Base-by-base conservation (phyloP, 495 filamentous ascomycete genomes). In the Amorphotheca resinae region DNA sequence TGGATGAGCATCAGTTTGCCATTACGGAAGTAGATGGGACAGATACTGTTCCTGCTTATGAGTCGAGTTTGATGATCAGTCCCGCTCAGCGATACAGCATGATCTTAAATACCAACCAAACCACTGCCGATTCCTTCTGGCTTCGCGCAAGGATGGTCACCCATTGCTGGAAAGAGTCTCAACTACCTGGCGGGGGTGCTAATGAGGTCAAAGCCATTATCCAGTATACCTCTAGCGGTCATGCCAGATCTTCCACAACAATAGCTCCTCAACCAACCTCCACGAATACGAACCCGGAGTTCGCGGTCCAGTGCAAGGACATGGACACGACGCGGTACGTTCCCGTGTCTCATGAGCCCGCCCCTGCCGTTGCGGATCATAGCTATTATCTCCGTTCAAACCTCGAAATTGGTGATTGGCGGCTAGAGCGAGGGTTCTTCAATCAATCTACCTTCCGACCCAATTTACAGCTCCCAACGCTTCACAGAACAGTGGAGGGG, bases 11-110 rank as follows among this genome's bases (percentile, higher is more conserved):
- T 35, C 39, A 53, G 33, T 52, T 66, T 40, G 53, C 57, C 4
- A 69, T 87, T 17, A 74, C 84, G 9, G 84, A 87, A 57, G 74
- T 82, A 1, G 84, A 89, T 52, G 83, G 83, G 12, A 68, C 78
- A n/a, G 74, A 74, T 42, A 68, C 77, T 5, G 64, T 80, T 30
- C 77, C 79, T 0, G 48, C 60, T 26, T 47, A 53, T 14, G 64
- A 65, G 4, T 69, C 72, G 17, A 64, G 69, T 11, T 42, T 87
- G 36, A 46, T 64, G 47, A 58, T 68, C 33, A 70, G 75, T 11
- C 65, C 78, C 23, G 82, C 82, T 12, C 84, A 87, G 55, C 72
- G 83, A 5, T 81, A 79, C 54, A 77, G 78, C 50, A 64, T 61
- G 9, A 40, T 87, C 6, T 59, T 87, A 7, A 61, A 74, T 21